Evolutionary conservation across 2,329 filamentous ascomycete genomes (phyloP), one percentile per base, ranked within the genome.

Genomic region (Alternaria ventricosa): DNA sequence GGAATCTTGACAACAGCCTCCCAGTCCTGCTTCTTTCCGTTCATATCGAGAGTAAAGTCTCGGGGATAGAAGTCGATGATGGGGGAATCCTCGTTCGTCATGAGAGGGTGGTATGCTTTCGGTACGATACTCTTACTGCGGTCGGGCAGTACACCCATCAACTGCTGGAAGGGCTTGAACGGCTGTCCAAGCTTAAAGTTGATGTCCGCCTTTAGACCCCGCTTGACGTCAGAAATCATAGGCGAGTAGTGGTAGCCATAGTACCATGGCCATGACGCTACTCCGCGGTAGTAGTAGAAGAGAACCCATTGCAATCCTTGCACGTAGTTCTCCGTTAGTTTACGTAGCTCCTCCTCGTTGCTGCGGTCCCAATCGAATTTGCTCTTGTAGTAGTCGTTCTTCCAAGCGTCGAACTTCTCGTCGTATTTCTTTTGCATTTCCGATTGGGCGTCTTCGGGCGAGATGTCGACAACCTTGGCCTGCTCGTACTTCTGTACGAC

Each of bases 11-110:
- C 94, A 41, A 99, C 95, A 27, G 96, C 96, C 78, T 99, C 96
- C 96, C 96, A 99, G 68, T 99, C 96, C 92, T 97, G 96, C 83
- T 97, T 99, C 84, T 99, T 99, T 63, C 96, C 96, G 73, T 99
- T 98, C 96, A 99, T 98, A 78, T 99, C 96, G 44, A 99, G 86
- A 69, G 96, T 93, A 75, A 99, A 99, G 73, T 99, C 96, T 72
- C 95, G 88, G 3, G 96, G 96, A 75, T 99, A 99, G 79, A 99
- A 99, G 78, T 99, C 96, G 75, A 97, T 92, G 78, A 99, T 99
- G 2, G 96, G 94, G 15, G 95, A 98, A 15, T 92, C 88, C 2
- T 91, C 86, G 59, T 92, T 92, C 2, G 93, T 97, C 96, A 99
- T 99, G 53, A 99, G 85, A 25, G 93, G 89, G 81, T 96, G 93